A percentile compares a stretch with the other conserved stretches of the same genome.
These are phyloP conservation scores for Nitzschia inconspicua DNA, from an alignment of 108 stramenopile genomes.

Conservation along the genomic window DNA sequence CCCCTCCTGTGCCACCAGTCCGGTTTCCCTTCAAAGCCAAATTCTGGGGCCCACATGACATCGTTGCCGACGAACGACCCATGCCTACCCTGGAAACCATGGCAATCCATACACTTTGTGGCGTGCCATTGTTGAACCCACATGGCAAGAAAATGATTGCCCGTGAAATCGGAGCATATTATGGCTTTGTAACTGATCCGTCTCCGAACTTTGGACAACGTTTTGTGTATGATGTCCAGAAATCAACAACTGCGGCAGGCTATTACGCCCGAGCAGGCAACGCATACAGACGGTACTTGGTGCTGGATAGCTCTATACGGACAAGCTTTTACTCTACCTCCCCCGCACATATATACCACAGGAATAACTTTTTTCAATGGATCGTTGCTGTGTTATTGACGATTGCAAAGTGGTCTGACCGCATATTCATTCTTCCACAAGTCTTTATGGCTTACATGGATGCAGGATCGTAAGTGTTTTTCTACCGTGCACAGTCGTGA, in stretches of 20 bases:
- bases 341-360: constrained; percentile 15
- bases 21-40: constrained; percentile 1
- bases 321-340: constrained; percentile 1
- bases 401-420: constrained; percentile 24
- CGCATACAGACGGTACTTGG: constrained; percentile 1
- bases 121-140: constrained; percentile 22
- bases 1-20: not conserved
- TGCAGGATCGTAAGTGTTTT: too few relatives aligned
- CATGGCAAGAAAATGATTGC: constrained; percentile 42
- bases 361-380: constrained; percentile 1
- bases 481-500: too few relatives aligned
- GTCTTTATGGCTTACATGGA: constrained; percentile 17
- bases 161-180: constrained; percentile 39
- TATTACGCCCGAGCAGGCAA: constrained; percentile 9
- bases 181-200: not conserved
- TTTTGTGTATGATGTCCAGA: too few relatives aligned
- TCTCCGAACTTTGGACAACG: too few relatives aligned
- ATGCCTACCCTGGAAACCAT: constrained; percentile 17
- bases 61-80: constrained; percentile 18
- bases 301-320: constrained; percentile 10
- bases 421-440: constrained; percentile 35
- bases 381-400: constrained; percentile 27
- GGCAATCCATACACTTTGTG: constrained; percentile 33
- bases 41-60: constrained; percentile 1
- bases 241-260: constrained; percentile 9